Evolutionary conservation across 306 rosid species (phyloP).

Genomic region (Cicer cuneatum): DNA sequence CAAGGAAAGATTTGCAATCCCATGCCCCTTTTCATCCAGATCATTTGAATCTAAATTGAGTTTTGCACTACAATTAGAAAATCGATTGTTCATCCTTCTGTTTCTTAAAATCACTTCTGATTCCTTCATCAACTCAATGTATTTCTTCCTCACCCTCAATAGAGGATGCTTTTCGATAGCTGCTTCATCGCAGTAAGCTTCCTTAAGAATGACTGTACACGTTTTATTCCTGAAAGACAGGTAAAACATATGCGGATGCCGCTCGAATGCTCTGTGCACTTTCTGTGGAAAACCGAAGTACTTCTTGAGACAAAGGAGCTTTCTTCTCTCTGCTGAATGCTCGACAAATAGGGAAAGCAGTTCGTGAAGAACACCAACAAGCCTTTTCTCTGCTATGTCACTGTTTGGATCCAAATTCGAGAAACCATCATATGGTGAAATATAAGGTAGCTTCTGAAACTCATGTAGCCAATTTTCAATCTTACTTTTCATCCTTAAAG

Average conservation of each 20-base stretch:
- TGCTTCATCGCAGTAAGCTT: constrained; percentile 61
- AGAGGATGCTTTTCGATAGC: constrained; percentile 76
- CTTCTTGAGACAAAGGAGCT: constrained; percentile 79
- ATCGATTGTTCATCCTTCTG: constrained; percentile 58
- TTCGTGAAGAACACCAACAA: constrained; percentile 86
- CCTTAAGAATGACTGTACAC: constrained; percentile 83
- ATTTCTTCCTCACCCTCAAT: constrained; percentile 68
- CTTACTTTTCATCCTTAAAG: constrained; percentile 79
- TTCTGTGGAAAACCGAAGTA: constrained; percentile 84
- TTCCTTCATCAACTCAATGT: constrained; percentile 69
- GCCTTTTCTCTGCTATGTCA: constrained; percentile 78
- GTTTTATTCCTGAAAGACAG: constrained; percentile 75
- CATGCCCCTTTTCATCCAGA: constrained; percentile 48
- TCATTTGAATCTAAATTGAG: constrained; percentile 51
- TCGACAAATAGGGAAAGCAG: constrained; percentile 80
- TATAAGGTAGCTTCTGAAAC: constrained; percentile 85
- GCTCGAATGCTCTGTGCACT: constrained; percentile 83
- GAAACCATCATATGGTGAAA: constrained; percentile 80
- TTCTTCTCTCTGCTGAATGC: constrained; percentile 85
- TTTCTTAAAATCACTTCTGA: constrained; percentile 62
- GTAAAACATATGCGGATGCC: constrained; percentile 84
- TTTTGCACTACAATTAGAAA: constrained; percentile 37
- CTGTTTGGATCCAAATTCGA: constrained; percentile 60
- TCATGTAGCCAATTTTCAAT: constrained; percentile 69
- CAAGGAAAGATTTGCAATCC: constrained; percentile 45